A percentile compares a stretch with the other conserved stretches of the same genome.
Evolutionary conservation across 2,329 filamentous ascomycete genomes (phyloP).

Genomic region (Epichloe sibirici): DNA sequence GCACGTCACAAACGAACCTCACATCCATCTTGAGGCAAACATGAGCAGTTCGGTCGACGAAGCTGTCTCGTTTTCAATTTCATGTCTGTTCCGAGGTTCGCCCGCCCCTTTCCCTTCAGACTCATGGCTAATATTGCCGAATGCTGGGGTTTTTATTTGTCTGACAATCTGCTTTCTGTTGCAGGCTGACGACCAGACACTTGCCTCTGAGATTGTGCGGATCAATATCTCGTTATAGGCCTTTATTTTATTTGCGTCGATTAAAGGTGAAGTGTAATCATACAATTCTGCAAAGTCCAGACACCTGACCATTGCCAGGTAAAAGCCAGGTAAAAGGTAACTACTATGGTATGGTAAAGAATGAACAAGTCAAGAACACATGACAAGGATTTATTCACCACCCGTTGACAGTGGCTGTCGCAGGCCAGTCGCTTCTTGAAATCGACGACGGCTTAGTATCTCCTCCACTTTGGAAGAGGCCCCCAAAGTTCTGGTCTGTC

Average conservation of each 20-base stretch:
- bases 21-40: background rate
- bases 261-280: too few relatives aligned
- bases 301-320: background rate
- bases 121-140: too few relatives aligned
- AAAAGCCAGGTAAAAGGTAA: background rate
- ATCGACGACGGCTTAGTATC: constrained; percentile 39
- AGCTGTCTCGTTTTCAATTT: too few relatives aligned
- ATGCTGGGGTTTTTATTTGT: too few relatives aligned
- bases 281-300: background rate
- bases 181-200: too few relatives aligned
- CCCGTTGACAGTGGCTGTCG: constrained; percentile 8
- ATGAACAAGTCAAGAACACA: background rate
- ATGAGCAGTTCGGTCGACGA: background rate
- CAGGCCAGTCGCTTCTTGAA: constrained; percentile 25
- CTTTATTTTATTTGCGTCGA: too few relatives aligned
- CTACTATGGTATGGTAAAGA: background rate
- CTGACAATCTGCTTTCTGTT: too few relatives aligned
- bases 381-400: background rate
- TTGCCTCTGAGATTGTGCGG: too few relatives aligned
- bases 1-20: background rate
- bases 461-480: constrained; percentile 45
- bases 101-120: too few relatives aligned
- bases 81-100: too few relatives aligned
- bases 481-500: constrained; percentile 35
- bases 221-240: too few relatives aligned